These are phyloP conservation scores for Talaromyces atroroseus DNA, from an alignment of 2,329 filamentous ascomycete species.

Conservation along the genomic window DNA sequence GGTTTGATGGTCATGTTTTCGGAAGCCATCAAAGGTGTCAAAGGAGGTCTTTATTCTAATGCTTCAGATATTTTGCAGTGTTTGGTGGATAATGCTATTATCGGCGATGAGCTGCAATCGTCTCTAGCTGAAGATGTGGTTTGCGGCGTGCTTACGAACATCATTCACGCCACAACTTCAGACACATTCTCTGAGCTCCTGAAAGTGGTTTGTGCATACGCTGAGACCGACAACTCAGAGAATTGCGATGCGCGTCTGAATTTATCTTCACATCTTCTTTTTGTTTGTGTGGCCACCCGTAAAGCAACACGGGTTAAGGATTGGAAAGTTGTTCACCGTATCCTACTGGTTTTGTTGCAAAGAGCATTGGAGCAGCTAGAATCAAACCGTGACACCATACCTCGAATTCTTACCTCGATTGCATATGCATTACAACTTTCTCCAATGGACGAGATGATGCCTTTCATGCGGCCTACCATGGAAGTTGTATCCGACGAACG, in stretches of 20 bases:
- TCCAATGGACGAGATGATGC: conserved; percentile 72
- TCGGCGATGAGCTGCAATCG: conserved; percentile 24
- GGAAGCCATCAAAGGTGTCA: conserved; percentile 66
- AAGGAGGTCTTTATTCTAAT: conserved; percentile 54
- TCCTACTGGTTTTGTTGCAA: conserved; percentile 50
- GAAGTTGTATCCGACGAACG: conserved; percentile 60
- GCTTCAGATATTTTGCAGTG: conserved; percentile 50
- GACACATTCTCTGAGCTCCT: conserved; percentile 68
- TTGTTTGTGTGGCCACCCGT: conserved; percentile 71
- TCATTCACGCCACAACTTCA: conserved; percentile 73
- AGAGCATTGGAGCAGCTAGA: conserved; percentile 22
- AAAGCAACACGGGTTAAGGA: conserved; percentile 68
- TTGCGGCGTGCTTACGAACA: conserved; percentile 69
- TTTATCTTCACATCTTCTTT: conserved; percentile 34
- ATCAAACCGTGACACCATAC: conserved; percentile 23
- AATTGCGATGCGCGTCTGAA: conserved; percentile 37
- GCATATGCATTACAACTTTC: conserved; percentile 69
- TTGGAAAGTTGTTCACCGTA: conserved; percentile 63
- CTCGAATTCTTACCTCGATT: conserved; percentile 41
- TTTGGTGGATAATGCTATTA: conserved; percentile 37
- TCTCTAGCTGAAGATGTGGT: conserved; percentile 55
- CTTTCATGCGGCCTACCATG: conserved; percentile 61
- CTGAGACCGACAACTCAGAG: conserved; percentile 29
- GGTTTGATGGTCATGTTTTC: conserved; percentile 89
- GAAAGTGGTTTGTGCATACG: conserved; percentile 54